These are phyloP conservation scores for Chernovozyma aurita DNA, from an alignment of 1,139 yeast genomes.

Conservation along the genomic window DNA sequence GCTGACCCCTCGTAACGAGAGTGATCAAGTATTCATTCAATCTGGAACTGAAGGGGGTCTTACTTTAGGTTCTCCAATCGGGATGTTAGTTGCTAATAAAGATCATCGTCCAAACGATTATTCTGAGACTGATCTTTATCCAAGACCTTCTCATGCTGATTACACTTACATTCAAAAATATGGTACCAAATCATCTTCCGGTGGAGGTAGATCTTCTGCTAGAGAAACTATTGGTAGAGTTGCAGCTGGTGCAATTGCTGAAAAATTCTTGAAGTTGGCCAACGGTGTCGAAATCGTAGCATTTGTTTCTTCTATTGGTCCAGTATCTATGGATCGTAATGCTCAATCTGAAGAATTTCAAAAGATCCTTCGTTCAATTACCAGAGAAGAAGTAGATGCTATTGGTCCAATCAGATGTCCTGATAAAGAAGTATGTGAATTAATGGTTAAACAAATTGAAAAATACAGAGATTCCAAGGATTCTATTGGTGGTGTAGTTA, in stretches of 20 bases:
- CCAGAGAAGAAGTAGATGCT: constrained; percentile 84
- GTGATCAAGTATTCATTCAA: constrained; percentile 88
- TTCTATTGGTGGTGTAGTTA: constrained; percentile 96
- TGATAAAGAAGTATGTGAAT: constrained; percentile 61
- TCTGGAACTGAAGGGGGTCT: constrained; percentile 90
- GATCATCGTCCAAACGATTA: constrained; percentile 97
- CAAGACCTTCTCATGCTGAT: constrained; percentile 98
- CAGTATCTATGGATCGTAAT: constrained; percentile 68
- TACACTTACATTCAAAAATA: constrained; percentile 87
- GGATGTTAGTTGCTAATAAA: constrained; percentile 86
- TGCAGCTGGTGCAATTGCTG: constrained; percentile 98
- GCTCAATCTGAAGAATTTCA: constrained; percentile 63
- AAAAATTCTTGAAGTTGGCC: constrained; percentile 72
- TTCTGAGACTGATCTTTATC: constrained; percentile 89
- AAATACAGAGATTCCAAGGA: constrained; percentile 82
- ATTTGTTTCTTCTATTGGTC: constrained; percentile 88
- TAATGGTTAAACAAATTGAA: constrained; percentile 86
- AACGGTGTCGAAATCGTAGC: constrained; percentile 93
- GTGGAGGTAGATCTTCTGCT: constrained; percentile 97
- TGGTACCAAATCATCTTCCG: constrained; percentile 89
- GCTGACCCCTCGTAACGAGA: constrained; percentile 93
- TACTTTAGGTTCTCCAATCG: constrained; percentile 93
- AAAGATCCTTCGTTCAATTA: constrained; percentile 62
- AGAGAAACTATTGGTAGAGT: constrained; percentile 98
- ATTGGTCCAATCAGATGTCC: constrained; percentile 95